A percentile compares a stretch with the other conserved stretches of the same genome.
phyloP scores from a whole-genome alignment of 345 rosid genomes.

The Acer yangbiense region DNA sequence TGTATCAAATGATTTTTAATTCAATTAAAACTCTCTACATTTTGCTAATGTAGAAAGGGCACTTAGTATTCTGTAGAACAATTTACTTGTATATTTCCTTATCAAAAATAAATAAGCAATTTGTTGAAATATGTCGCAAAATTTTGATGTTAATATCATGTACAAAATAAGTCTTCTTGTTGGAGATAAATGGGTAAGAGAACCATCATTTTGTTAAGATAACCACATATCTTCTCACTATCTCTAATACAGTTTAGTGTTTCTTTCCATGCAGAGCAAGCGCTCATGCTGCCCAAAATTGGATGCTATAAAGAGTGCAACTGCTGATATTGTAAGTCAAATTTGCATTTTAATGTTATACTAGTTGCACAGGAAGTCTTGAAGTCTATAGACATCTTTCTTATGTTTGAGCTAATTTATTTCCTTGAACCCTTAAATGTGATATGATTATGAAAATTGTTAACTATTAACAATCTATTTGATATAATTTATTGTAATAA shows the following conservation, averaged over 20 bases:
- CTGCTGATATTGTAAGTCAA: constrained; percentile 84
- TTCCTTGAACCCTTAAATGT: background rate
- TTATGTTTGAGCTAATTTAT: background rate
- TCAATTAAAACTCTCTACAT: background rate
- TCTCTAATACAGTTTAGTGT: constrained; percentile 21
- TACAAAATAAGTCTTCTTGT: background rate
- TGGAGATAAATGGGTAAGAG: background rate
- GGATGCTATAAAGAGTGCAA: constrained; percentile 88
- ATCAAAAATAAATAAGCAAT: background rate
- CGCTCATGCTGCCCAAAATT: constrained; percentile 80
- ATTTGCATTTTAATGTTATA: background rate
- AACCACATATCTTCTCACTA: background rate
- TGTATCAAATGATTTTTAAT: background rate
- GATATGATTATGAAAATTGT: background rate
- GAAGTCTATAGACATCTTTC: constrained; percentile 1
- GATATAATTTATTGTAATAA: background rate
- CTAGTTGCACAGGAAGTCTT: constrained; percentile 6
- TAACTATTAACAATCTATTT: background rate
- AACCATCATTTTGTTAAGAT: background rate
- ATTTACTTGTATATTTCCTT: background rate
- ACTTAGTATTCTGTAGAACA: background rate
- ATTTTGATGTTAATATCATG: background rate
- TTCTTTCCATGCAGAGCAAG: constrained; percentile 61
- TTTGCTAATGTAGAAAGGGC: constrained; percentile 4
- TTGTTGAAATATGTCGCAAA: background rate